phyloP scores from a whole-genome alignment of 371 early-diverging fungal genomes.

The Dichotomocladium elegans region DNA sequence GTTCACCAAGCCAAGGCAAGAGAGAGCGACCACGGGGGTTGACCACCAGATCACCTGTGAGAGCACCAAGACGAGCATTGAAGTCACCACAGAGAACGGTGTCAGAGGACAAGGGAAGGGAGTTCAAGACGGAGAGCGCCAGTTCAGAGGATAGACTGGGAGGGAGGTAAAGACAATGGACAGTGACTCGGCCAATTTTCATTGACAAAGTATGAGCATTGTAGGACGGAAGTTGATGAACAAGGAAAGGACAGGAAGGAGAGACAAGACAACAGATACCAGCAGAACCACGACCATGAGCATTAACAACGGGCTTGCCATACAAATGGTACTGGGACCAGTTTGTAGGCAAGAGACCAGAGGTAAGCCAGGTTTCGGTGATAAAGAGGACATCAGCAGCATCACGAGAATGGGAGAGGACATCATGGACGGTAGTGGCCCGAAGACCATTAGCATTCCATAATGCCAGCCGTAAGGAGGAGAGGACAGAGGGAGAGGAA shows the following conservation, averaged over 20 bases:
- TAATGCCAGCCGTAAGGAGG: no score
- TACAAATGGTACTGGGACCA: conserved; percentile 11
- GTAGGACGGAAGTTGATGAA: background rate
- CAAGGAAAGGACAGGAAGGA: background rate
- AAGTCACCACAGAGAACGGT: conserved; percentile 3
- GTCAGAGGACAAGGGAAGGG: background rate
- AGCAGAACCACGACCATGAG: no score
- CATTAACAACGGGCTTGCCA: no score
- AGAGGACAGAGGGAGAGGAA: no score
- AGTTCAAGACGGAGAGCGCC: conserved; percentile 1
- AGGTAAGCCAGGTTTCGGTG: conserved; percentile 14
- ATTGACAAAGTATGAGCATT: background rate
- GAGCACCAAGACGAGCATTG: conserved; percentile 6
- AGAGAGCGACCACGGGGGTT: background rate
- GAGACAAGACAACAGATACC: conserved; percentile 7
- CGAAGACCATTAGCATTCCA: no score
- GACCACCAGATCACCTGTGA: background rate
- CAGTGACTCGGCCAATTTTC: background rate
- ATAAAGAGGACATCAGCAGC: no score
- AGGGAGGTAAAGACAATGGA: conserved; percentile 6
- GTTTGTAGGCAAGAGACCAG: background rate
- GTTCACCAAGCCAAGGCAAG: background rate
- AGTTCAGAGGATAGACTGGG: no score
- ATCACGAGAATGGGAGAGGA: no score
- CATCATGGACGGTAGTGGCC: no score